Evolutionary conservation across 2,329 filamentous ascomycete species (phyloP).

Genomic region (Apiospora marii): DNA sequence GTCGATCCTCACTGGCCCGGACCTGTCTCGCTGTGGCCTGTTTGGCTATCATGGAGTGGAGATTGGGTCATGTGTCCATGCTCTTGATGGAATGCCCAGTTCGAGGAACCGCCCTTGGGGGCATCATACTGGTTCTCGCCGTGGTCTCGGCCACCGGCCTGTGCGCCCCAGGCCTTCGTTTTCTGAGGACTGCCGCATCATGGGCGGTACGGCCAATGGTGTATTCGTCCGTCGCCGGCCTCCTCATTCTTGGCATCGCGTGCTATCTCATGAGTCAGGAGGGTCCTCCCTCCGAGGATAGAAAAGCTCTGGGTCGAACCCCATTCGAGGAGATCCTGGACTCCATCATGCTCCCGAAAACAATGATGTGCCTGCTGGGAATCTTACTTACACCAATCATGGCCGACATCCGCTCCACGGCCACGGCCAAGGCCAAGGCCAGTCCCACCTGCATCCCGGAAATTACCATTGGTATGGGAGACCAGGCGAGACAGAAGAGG

Average conservation of each 20-base stretch:
- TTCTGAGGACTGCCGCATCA: neutral
- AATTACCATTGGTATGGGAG: neutral
- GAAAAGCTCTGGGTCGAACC: neutral
- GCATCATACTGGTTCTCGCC: neutral
- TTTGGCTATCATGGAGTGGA: neutral
- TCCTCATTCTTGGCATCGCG: neutral
- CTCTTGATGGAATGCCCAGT: neutral
- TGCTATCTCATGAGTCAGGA: neutral
- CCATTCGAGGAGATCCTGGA: neutral
- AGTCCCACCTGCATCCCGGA: neutral
- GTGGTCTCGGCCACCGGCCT: neutral
- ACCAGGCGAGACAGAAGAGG: neutral
- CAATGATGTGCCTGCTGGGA: neutral
- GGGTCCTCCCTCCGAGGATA: neutral
- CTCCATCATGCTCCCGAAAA: neutral
- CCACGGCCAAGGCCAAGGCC: neutral
- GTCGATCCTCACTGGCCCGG: neutral
- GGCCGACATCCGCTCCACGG: neutral
- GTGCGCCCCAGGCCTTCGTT: neutral
- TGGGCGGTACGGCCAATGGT: neutral
- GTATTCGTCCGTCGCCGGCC: neutral
- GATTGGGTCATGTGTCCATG: neutral
- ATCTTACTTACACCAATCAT: neutral
- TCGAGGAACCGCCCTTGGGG: neutral
- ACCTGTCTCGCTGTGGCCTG: neutral